These are phyloP conservation scores for Orychophragmus violaceus DNA, from an alignment of 345 rosid genomes.

Conservation along the genomic window DNA sequence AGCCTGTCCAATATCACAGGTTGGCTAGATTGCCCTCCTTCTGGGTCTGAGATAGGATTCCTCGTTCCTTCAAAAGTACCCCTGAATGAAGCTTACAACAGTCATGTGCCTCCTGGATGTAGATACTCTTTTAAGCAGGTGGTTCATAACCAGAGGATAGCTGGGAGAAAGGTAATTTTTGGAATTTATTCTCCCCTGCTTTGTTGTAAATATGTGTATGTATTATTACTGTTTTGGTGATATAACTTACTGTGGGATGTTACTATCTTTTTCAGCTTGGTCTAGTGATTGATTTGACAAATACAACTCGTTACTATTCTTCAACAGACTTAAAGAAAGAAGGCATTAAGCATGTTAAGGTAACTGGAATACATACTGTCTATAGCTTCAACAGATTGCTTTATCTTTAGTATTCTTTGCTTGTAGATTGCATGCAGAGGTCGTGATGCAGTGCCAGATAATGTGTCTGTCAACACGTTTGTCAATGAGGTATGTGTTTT, in stretches of 20 bases:
- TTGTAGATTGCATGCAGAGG: conserved; percentile 88
- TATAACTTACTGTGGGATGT: not conserved
- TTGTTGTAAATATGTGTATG: not conserved
- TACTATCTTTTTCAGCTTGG: conserved; percentile 64
- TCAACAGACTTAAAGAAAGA: conserved; percentile 61
- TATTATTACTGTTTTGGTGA: conserved; percentile 3
- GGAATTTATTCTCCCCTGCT: not conserved
- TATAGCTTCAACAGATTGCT: not conserved
- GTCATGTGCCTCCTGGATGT: conserved; percentile 72
- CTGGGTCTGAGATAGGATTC: conserved; percentile 63
- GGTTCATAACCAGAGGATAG: conserved; percentile 63
- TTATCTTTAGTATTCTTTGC: conserved; percentile 18
- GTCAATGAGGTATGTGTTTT: conserved; percentile 65
- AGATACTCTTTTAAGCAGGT: conserved; percentile 99
- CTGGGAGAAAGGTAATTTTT: conserved; percentile 63
- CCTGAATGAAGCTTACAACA: conserved; percentile 74
- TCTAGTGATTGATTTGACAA: conserved; percentile 95
- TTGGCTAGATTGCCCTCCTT: conserved; percentile 90
- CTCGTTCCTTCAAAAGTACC: conserved; percentile 96
- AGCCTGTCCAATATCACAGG: conserved; percentile 41
- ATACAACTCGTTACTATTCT: conserved; percentile 82
- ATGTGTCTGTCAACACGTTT: conserved; percentile 76
- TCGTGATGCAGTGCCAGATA: conserved; percentile 86
- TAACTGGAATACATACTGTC: conserved; percentile 11
- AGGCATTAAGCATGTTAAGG: conserved; percentile 95